phyloP scores from a whole-genome alignment of 306 rosid species.

The Luffa acutangula region DNA sequence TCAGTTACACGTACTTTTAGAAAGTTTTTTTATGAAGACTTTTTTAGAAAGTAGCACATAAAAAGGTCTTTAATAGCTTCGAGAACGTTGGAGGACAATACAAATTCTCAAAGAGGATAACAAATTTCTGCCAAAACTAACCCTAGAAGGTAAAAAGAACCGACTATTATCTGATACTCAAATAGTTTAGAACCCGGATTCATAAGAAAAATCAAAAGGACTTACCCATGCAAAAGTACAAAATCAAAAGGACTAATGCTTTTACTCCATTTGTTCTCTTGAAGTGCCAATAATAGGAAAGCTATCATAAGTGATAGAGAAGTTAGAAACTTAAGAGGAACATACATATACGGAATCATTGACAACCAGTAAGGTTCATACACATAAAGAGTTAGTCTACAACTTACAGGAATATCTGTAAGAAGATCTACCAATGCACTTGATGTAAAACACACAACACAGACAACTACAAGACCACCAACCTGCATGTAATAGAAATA shows the following conservation, averaged over 20 bases:
- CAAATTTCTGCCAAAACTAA: no score
- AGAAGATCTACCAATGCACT: constrained; percentile 47
- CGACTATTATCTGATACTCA: no score
- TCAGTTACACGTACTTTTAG: background rate
- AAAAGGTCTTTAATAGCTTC: background rate
- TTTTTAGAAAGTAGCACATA: background rate
- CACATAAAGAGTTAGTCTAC: background rate
- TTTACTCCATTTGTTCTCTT: constrained; percentile 30
- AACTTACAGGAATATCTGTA: constrained; percentile 48
- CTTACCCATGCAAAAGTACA: constrained; percentile 48
- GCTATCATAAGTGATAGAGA: constrained; percentile 25
- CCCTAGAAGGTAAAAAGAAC: no score
- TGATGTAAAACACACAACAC: constrained; percentile 40
- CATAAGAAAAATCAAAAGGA: background rate
- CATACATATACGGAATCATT: background rate
- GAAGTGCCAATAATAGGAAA: constrained; percentile 40
- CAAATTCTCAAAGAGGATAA: background rate
- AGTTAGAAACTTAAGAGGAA: no score
- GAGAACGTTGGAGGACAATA: background rate
- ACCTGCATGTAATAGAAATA: constrained; percentile 10
- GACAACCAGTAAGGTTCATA: no score
- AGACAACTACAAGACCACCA: no score
- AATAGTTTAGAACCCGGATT: no score
- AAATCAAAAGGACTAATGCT: constrained; percentile 28
- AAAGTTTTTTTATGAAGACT: no score